Conservation (phyloP, 1,284 basidiomycete genomes). For the Ceratobasidium theobromae region DNA sequence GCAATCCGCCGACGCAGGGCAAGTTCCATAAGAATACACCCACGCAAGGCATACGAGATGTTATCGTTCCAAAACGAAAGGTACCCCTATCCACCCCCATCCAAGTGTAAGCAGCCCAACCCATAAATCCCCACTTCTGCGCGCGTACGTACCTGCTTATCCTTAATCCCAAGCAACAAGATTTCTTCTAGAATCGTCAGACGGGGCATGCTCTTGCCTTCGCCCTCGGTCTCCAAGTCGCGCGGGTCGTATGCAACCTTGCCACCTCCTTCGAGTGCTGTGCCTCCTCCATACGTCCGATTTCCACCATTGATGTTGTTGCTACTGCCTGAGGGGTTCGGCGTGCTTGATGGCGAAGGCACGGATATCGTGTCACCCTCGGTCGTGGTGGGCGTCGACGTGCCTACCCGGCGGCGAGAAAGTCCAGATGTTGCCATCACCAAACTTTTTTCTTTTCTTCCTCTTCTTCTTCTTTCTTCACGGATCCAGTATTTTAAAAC, state of each 20-base stretch:
- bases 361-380: not conserved
- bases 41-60: constrained; percentile 92
- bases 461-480: not conserved
- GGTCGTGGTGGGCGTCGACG: constrained; percentile 23
- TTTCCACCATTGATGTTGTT: constrained; percentile 30
- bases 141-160: constrained; percentile 70
- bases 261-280: constrained; percentile 77
- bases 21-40: constrained; percentile 93
- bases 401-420: constrained; percentile 36
- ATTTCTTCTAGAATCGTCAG: constrained; percentile 98
- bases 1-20: constrained; percentile 88
- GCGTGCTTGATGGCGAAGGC: not conserved
- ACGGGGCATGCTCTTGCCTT: constrained; percentile 74
- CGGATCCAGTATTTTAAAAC: not conserved
- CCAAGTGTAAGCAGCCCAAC: not conserved
- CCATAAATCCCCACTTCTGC: not conserved
- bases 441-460: not conserved
- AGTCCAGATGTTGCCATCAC: constrained; percentile 36
- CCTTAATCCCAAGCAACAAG: constrained; percentile 85
- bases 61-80: constrained; percentile 98
- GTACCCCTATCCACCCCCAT: constrained; percentile 64
- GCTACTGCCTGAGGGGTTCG: constrained; percentile 24
- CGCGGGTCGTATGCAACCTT: constrained; percentile 94
- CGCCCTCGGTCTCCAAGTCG: constrained; percentile 69
- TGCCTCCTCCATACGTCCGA: constrained; percentile 48